Base-by-base conservation (phyloP, 75 land plant species). In the Picea glauca region DNA sequence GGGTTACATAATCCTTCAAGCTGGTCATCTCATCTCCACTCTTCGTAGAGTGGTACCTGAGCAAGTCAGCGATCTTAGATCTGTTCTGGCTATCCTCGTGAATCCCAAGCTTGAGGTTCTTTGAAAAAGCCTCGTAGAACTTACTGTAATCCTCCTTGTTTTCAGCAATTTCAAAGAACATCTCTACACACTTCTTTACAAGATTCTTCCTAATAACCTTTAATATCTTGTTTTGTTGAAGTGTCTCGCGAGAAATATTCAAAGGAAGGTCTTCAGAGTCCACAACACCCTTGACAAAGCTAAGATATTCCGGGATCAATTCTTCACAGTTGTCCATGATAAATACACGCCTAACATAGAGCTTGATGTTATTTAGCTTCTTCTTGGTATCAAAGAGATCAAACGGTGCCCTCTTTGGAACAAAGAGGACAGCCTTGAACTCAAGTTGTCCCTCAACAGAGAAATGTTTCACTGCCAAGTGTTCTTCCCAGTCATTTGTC, bases 291-390 rank as follows among this genome's bases (percentile, higher is more conserved):
- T 89, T 89, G 7, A 93, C 88, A 64, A 92, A 93, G 54, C 94
- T 77, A 63, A 93, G 76, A 62, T 90, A 93, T 66, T 93, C 94
- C 5, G 94, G 96, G 15, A 93, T 93, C 57, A 93, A 58, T 74
- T 93, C 94, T 79, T 93, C 92, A 78, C 92, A 92, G 84, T 93
- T 91, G 79, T 93, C 95, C 95, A 93, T 93, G 61, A 90, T 92
- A 83, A 92, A 92, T 32, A 92, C 94, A 58, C 94, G 61, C 38
- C 94, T 78, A 40, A 92, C 94, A 81, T 92, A 92, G 20, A 92
- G 87, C 88, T 92, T 92, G 79, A 92, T 92, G 82, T 92, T 92
- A 88, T 92, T 92, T 82, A 88, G 77, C 84, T 92, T 93, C 83
- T 88, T 93, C 68, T 81, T 78, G 6, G 92, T 83, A 66, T 91